A percentile compares a stretch with the other conserved stretches of the same genome.
These are phyloP conservation scores for Dicorynia guianensis DNA, from an alignment of 306 rosid species.

Conservation along the genomic window DNA sequence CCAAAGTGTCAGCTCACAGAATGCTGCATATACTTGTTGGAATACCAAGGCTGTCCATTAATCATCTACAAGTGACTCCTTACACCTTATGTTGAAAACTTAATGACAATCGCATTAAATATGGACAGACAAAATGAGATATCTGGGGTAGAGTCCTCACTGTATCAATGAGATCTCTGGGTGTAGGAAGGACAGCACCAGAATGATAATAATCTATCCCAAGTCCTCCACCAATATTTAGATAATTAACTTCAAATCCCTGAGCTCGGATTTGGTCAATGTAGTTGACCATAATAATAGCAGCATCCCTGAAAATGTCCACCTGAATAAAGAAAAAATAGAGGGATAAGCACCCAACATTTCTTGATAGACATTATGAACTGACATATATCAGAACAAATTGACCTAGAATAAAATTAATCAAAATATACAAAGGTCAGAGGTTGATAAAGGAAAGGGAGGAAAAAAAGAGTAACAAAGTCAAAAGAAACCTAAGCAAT, in stretches of 20 bases:
- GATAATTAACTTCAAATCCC: conserved; percentile 86
- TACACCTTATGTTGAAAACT: neutral
- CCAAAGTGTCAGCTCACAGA: conserved; percentile 6
- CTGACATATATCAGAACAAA: conserved; percentile 15
- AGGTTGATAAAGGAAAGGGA: neutral
- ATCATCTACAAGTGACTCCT: conserved; percentile 9
- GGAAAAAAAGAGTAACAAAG: neutral
- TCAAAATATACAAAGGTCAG: neutral
- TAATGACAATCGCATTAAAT: neutral
- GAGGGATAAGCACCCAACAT: conserved; percentile 4
- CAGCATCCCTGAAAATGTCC: conserved; percentile 94
- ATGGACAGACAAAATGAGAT: conserved; percentile 6
- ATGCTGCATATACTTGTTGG: conserved; percentile 11
- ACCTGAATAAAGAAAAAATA: conserved; percentile 54
- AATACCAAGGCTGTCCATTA: conserved; percentile 18
- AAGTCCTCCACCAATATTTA: conserved; percentile 96
- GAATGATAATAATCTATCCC: conserved; percentile 94
- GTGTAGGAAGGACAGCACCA: conserved; percentile 83
- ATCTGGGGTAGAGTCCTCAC: conserved; percentile 51
- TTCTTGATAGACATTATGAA: conserved; percentile 4
- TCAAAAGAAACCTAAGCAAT: neutral
- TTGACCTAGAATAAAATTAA: neutral
- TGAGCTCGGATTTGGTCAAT: conserved; percentile 86
- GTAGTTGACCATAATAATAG: conserved; percentile 85
- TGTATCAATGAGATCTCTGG: conserved; percentile 89